Conservation (phyloP, 2,329 filamentous ascomycete genomes). For the Phaeosphaeriaceae sp. region DNA sequence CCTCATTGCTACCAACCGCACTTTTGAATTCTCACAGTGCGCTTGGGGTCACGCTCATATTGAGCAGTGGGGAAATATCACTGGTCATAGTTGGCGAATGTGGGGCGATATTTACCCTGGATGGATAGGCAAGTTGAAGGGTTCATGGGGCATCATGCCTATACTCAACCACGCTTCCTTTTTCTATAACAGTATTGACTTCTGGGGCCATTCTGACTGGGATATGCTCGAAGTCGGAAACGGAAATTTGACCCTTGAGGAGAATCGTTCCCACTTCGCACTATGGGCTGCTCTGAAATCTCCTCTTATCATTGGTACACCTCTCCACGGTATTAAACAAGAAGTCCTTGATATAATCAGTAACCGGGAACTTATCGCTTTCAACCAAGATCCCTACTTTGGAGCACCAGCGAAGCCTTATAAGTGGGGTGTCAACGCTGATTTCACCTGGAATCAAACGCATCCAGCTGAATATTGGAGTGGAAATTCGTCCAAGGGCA, state of each 20-base stretch:
- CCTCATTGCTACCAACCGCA: constrained; percentile 45
- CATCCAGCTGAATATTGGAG: constrained; percentile 40
- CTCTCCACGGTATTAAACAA: constrained; percentile 45
- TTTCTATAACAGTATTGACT: constrained; percentile 23
- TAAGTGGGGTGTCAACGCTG: constrained; percentile 57
- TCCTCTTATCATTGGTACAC: constrained; percentile 53
- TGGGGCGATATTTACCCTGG: constrained; percentile 29
- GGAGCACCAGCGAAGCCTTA: constrained; percentile 50
- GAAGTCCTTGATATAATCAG: constrained; percentile 50
- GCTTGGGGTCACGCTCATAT: constrained; percentile 43
- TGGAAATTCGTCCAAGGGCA: constrained; percentile 27
- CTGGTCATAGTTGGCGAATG: constrained; percentile 42
- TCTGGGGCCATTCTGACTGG: constrained; percentile 32
- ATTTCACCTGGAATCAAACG: constrained; percentile 57
- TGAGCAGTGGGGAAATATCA: constrained; percentile 40
- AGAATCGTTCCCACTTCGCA: constrained; percentile 48
- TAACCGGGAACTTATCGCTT: constrained; percentile 51
- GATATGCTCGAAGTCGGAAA: constrained; percentile 50
- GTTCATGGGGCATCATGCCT: constrained; percentile 20
- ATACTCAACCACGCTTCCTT: constrained; percentile 31
- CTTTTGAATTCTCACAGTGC: constrained; percentile 45
- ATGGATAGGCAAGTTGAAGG: constrained; percentile 17
- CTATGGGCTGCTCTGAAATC: constrained; percentile 52
- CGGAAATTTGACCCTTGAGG: constrained; percentile 33
- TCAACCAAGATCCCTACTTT: constrained; percentile 54